Evolutionary conservation across 1,139 yeast genomes (phyloP).

Genomic region (Geotrichum histeridarum): DNA sequence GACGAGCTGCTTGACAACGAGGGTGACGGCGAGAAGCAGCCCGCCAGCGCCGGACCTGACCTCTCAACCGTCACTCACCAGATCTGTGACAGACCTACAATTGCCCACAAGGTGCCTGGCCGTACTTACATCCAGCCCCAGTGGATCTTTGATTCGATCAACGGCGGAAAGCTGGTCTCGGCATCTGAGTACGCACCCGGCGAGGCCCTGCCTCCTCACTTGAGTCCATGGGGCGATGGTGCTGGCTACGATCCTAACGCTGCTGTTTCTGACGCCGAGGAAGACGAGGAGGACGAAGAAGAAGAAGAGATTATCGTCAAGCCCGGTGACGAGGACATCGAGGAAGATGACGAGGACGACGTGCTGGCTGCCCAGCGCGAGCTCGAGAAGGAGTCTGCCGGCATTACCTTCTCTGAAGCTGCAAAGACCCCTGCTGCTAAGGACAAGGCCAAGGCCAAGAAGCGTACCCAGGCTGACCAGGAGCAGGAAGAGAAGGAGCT

Average conservation of each 20-base stretch:
- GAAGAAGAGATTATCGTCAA: slow-evolving; percentile 52
- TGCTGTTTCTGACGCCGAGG: slow-evolving; percentile 37
- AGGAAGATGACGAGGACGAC: slow-evolving; percentile 39
- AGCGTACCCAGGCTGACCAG: slow-evolving; percentile 35
- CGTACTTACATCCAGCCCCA: slow-evolving; percentile 95
- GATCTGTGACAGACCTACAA: slow-evolving; percentile 84
- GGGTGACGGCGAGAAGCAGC: slow-evolving; percentile 30
- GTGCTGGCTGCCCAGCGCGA: slow-evolving; percentile 72
- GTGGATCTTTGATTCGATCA: slow-evolving; percentile 92
- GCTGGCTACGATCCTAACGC: slow-evolving; percentile 83
- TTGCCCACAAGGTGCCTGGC: slow-evolving; percentile 74
- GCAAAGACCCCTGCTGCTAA: not conserved
- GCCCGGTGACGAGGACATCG: slow-evolving; percentile 48
- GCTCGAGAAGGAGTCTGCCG: slow-evolving; percentile 85
- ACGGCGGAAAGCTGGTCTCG: slow-evolving; percentile 66
- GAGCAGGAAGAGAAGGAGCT: slow-evolving; percentile 74
- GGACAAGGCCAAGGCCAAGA: slow-evolving; percentile 31
- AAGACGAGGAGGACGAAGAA: slow-evolving; percentile 43
- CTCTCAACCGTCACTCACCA: slow-evolving; percentile 80
- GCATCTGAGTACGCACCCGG: slow-evolving; percentile 88
- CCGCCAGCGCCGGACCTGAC: slow-evolving; percentile 46
- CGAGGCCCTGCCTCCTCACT: slow-evolving; percentile 90
- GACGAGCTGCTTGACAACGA: slow-evolving; percentile 57
- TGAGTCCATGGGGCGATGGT: slow-evolving; percentile 98
- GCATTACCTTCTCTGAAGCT: slow-evolving; percentile 66